Percentiles rank a stretch among this genome's conserved stretches.
These are phyloP conservation scores for Metroxylon sagu DNA, from an alignment of 176 grass and related monocot species.

Conservation along the genomic window DNA sequence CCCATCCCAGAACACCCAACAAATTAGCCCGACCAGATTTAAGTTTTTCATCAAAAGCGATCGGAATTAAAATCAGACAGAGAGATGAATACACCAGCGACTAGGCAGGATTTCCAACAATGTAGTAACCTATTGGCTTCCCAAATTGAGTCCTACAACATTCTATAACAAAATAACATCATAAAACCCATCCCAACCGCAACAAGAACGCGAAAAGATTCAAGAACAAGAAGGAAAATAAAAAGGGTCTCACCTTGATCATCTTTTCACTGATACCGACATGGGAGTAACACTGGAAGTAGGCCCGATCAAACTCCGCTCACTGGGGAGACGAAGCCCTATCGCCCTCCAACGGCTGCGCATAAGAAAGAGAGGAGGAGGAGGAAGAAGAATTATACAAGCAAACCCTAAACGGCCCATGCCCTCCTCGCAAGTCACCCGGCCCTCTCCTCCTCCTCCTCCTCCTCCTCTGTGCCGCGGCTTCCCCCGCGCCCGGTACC, in stretches of 20 bases:
- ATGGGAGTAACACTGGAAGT: conserved; percentile 80
- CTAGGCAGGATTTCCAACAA: no score
- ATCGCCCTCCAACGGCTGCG: not conserved
- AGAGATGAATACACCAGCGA: no score
- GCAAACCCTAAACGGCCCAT: conserved; percentile 31
- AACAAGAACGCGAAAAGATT: no score
- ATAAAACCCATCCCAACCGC: no score
- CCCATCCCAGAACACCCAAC: no score
- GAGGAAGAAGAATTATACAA: conserved; percentile 16
- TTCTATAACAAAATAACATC: no score
- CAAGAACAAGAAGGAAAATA: not conserved
- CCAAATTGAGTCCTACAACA: no score
- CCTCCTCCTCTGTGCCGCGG: conserved; percentile 35
- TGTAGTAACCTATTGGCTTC: no score
- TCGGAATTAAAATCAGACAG: no score
- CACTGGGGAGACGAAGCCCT: conserved; percentile 10
- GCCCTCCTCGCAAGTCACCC: not conserved
- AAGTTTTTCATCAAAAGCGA: no score
- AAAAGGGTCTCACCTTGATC: conserved; percentile 48
- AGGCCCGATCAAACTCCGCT: conserved; percentile 50
- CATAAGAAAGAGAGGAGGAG: conserved; percentile 7
- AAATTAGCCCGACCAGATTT: no score
- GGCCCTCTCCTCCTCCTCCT: not conserved
- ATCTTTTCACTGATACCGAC: conserved; percentile 73
- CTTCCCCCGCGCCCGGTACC: conserved; percentile 26